Evolutionary conservation across 2,329 filamentous ascomycete genomes (phyloP).

Genomic region (Penicillium sp.): DNA sequence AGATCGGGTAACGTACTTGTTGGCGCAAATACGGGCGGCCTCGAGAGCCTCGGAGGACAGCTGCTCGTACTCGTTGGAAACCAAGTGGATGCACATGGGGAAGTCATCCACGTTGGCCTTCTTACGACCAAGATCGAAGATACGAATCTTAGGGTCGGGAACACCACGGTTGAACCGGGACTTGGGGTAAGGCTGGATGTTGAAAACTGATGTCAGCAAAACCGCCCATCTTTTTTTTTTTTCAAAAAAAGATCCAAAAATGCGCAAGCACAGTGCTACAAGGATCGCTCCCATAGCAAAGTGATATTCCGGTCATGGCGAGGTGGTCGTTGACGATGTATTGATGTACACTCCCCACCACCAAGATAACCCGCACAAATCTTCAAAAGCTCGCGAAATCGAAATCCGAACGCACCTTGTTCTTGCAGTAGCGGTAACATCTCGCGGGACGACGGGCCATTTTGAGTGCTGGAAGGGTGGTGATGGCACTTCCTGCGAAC

Average conservation of each 20-base stretch:
- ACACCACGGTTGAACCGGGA: constrained; percentile 99
- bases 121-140: constrained; percentile 99
- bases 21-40: constrained; percentile 99
- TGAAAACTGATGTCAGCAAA: constrained; percentile 23
- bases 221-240: background rate
- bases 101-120: constrained; percentile 98
- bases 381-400: constrained; percentile 16
- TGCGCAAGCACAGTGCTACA: background rate
- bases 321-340: constrained; percentile 5
- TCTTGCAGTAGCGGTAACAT: constrained; percentile 99
- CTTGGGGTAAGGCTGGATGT: constrained; percentile 86
- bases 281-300: background rate
- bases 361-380: constrained; percentile 30
- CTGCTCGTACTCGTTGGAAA: constrained; percentile 99
- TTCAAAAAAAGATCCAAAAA: constrained; percentile 6
- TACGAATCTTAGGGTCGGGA: constrained; percentile 75
- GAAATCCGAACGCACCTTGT: constrained; percentile 73
- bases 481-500: constrained; percentile 50
- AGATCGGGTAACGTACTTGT: constrained; percentile 68
- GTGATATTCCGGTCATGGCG: background rate
- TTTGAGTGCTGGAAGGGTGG: constrained; percentile 63
- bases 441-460: constrained; percentile 99
- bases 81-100: constrained; percentile 97
- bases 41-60: constrained; percentile 99
- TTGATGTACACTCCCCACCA: constrained; percentile 29